Evolutionary conservation across 2,329 filamentous ascomycete genomes (phyloP), one percentile per base, ranked within the genome.

Genomic region (Colletotrichum spaethianum): DNA sequence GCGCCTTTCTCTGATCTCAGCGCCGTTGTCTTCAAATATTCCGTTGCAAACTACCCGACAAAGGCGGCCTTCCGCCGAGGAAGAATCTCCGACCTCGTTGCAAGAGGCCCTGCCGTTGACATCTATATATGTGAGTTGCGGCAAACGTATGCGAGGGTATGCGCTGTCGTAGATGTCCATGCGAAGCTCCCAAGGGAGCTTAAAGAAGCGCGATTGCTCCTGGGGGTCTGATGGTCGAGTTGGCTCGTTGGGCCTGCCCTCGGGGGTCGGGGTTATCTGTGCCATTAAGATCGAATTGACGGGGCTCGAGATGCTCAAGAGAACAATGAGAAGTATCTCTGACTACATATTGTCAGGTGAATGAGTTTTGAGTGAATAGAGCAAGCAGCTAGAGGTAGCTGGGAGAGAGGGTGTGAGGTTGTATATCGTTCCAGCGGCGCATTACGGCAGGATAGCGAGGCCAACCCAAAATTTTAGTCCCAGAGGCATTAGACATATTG

Each of bases 201-300:
- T 40, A 26, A 70, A 70, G 6, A 70, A 50, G 7, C 56, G 31
- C 14, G 67, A 60, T 40, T 67, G 55, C 38, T 67, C 63, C 12
- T 70, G 67, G 4, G 20, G 48, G 18, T 70, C 18, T 14, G 16
- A 28, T 1, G 44, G 62, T 20, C 4, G 56, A 28, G 36, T 26
- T 11, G 59, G 28, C n/a, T n/a, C 31, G 1, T 14, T 28, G 31
- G 20, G 31, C 40, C 40, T 16, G 16, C 7, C 14, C 1, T 40
- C 18, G 18, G 31, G 8, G 40, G 26, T 14, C 14, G n/a, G 48
- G 2, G 14, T 31, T 14, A 8, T 38, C 33, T 11, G 18, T n/a
- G 44, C 33, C 33, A 33, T 66, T 18, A 9, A 26, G 14, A 18
- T 14, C 12, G 33, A 40, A 6, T 14, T 36, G 4, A 16, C 38